A percentile compares a stretch with the other conserved stretches of the same genome.
Conservation (phyloP, 768 basidiomycete species). For the Termitomyces sp. region DNA sequence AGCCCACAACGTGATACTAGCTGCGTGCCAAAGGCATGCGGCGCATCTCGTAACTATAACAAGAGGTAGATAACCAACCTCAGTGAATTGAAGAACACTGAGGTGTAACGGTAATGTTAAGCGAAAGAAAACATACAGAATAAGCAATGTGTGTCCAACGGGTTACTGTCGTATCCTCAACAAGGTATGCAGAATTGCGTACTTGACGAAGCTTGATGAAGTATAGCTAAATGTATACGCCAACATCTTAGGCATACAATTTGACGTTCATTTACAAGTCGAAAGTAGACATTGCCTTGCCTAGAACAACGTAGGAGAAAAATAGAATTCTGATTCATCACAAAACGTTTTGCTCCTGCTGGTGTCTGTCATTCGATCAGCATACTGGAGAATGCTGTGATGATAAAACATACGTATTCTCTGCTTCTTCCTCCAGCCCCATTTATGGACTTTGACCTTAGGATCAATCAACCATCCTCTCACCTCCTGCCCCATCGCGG, state of each 20-base stretch:
- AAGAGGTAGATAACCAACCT: too few species aligned
- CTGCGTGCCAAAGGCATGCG: too few species aligned
- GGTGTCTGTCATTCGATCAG: neutral
- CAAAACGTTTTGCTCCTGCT: slow-evolving; percentile 2
- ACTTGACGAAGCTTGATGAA: neutral
- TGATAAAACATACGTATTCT: slow-evolving; percentile 23
- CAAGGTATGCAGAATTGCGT: neutral
- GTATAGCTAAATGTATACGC: neutral
- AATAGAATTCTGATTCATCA: slow-evolving; percentile 9
- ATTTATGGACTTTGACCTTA: slow-evolving; percentile 23
- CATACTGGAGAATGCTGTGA: neutral
- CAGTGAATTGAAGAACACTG: too few species aligned
- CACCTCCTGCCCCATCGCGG: slow-evolving; percentile 22
- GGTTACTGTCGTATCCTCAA: too few species aligned
- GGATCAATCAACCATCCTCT: slow-evolving; percentile 27
- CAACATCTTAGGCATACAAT: neutral
- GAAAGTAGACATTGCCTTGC: neutral
- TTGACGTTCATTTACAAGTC: neutral
- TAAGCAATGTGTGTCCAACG: too few species aligned
- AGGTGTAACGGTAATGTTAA: too few species aligned
- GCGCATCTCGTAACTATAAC: too few species aligned
- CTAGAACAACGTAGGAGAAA: slow-evolving; percentile 10
- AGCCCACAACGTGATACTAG: too few species aligned
- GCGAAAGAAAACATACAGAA: too few species aligned
- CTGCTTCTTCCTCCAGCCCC: slow-evolving; percentile 39